Evolutionary conservation across 1,284 basidiomycete genomes (phyloP).

Genomic region (Boletus chippewaensis): DNA sequence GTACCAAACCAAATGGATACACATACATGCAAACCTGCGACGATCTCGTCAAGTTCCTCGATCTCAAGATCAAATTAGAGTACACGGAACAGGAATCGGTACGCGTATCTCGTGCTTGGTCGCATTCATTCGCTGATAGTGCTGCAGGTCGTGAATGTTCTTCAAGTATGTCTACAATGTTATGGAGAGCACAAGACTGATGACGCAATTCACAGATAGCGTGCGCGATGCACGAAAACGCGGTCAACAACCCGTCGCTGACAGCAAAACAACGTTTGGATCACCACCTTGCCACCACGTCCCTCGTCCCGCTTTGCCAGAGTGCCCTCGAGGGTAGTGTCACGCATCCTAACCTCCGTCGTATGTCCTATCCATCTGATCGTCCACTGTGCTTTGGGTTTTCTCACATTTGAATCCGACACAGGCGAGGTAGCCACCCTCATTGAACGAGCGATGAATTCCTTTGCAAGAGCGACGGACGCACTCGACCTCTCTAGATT

Average conservation of each 20-base stretch:
- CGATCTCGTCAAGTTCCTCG: constrained; percentile 15
- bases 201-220: constrained; percentile 14
- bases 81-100: constrained; percentile 16
- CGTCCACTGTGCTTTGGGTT: neutral
- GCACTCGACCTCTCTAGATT: constrained; percentile 11
- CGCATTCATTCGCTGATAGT: constrained; percentile 4
- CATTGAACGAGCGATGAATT: constrained; percentile 2
- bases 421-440: constrained; percentile 16
- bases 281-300: constrained; percentile 9
- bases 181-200: neutral
- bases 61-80: neutral
- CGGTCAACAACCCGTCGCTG: constrained; percentile 15
- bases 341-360: neutral
- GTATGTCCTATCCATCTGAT: constrained; percentile 14
- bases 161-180: constrained; percentile 16
- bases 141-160: constrained; percentile 15
- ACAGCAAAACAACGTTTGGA: constrained; percentile 3
- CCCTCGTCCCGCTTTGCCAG: constrained; percentile 15
- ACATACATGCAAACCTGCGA: constrained; percentile 13
- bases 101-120: neutral
- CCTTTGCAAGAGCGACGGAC: neutral
- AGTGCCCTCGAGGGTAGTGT: neutral
- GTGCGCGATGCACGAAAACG: constrained; percentile 24
- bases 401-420: constrained; percentile 2
- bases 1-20: constrained; percentile 10